These are phyloP conservation scores for Phytopythium kandeliae DNA, from an alignment of 352 stramenopile genomes.

Conservation along the genomic window DNA sequence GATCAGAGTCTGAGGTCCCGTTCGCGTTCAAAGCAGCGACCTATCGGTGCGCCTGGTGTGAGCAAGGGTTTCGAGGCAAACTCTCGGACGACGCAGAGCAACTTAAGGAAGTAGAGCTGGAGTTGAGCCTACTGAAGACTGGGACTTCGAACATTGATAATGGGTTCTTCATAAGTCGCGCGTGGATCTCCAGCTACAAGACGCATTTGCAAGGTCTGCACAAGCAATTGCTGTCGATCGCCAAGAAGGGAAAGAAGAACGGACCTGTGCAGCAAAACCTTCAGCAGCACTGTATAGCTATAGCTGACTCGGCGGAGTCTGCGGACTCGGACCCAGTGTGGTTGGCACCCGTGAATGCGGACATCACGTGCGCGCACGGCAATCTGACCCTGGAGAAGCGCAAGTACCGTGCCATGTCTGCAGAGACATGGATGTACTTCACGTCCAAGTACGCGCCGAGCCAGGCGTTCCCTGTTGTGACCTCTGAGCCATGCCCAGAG, in stretches of 20 bases:
- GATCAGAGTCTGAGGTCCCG: neutral
- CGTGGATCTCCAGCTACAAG: slow-evolving; percentile 76
- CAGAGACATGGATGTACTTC: slow-evolving; percentile 61
- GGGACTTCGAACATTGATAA: slow-evolving; percentile 13
- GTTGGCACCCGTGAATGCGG: slow-evolving; percentile 51
- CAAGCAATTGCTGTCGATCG: slow-evolving; percentile 30
- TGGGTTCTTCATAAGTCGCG: slow-evolving; percentile 56
- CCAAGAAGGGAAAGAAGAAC: slow-evolving; percentile 21
- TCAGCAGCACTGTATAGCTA: slow-evolving; percentile 9
- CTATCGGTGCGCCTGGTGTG: slow-evolving; percentile 45
- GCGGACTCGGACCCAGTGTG: slow-evolving; percentile 19
- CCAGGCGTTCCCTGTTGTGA: slow-evolving; percentile 26
- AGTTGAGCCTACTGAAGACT: slow-evolving; percentile 50
- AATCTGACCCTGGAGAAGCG: slow-evolving; percentile 66
- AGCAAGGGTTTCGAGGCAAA: slow-evolving; percentile 42
- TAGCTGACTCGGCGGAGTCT: too few relatives aligned
- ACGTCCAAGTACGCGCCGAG: slow-evolving; percentile 41
- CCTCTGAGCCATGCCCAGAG: slow-evolving; percentile 33
- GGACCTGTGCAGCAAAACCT: slow-evolving; percentile 10
- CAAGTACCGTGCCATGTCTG: slow-evolving; percentile 45
- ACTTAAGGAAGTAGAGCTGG: slow-evolving; percentile 38
- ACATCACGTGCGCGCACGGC: slow-evolving; percentile 67
- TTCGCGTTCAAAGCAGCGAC: slow-evolving; percentile 35
- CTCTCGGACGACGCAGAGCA: slow-evolving; percentile 45
- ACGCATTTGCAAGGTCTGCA: slow-evolving; percentile 37